These are phyloP conservation scores for Phylloporus scabripes DNA, from an alignment of 768 basidiomycete genomes.

Conservation along the genomic window DNA sequence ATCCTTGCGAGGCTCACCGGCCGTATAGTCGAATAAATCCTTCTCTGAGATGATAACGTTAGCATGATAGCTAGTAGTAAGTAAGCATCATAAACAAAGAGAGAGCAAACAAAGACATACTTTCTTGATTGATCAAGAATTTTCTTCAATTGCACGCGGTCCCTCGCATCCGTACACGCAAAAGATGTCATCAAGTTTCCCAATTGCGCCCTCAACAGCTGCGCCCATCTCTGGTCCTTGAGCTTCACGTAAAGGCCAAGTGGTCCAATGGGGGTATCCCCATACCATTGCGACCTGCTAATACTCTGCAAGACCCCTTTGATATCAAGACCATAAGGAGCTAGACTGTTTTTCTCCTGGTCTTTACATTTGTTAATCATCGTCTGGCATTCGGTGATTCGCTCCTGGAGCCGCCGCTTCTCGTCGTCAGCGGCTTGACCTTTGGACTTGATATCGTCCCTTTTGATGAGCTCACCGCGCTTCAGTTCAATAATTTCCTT, in stretches of 20 bases:
- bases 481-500: constrained; percentile 32
- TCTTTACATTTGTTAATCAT: constrained; percentile 47
- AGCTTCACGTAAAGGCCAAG: constrained; percentile 76
- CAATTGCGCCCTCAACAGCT: constrained; percentile 60
- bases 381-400: constrained; percentile 42
- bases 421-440: constrained; percentile 36
- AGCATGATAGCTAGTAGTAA: constrained; percentile 37
- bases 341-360: constrained; percentile 51
- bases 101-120: constrained; percentile 39
- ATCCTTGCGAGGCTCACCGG: constrained; percentile 60
- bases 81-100: constrained; percentile 7
- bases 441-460: constrained; percentile 28
- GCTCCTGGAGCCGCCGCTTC: constrained; percentile 29
- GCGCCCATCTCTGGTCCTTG: constrained; percentile 61
- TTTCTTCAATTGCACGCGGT: constrained; percentile 50
- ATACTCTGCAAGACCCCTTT: constrained; percentile 53
- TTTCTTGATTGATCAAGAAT: constrained; percentile 56
- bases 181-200: constrained; percentile 57
- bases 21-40: constrained; percentile 76
- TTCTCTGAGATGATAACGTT: constrained; percentile 60
- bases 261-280: constrained; percentile 68
- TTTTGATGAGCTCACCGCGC: constrained; percentile 26
- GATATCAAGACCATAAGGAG: constrained; percentile 60
- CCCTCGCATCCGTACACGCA: constrained; percentile 66
- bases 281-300: constrained; percentile 49